These are phyloP conservation scores for Polyporus tsugae DNA, from an alignment of 1,284 basidiomycete genomes.

Conservation along the genomic window DNA sequence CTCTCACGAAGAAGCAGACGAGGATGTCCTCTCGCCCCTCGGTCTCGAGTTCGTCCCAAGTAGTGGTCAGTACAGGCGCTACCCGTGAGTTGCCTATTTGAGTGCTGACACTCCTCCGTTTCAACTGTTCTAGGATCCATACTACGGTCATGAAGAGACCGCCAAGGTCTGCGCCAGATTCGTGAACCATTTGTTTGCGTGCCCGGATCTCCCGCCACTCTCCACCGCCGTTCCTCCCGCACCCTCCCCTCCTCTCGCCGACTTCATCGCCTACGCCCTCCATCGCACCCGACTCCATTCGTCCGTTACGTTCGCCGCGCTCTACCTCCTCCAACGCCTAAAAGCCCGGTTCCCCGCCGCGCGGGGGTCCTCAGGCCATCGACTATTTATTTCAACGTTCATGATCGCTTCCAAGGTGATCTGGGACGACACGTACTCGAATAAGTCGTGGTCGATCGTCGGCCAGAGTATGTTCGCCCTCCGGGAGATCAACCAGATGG, in stretches of 20 bases:
- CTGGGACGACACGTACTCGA: slow-evolving; percentile 95
- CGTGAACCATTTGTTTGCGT: slow-evolving; percentile 82
- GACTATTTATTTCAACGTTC: slow-evolving; percentile 91
- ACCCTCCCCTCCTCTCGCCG: slow-evolving; percentile 67
- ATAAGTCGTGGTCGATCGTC: slow-evolving; percentile 95
- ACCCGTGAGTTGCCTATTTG: background rate
- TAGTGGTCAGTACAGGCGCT: background rate
- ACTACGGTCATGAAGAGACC: slow-evolving; percentile 81
- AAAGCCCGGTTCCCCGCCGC: slow-evolving; percentile 95
- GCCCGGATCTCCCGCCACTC: slow-evolving; percentile 61
- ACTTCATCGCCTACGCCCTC: slow-evolving; percentile 90
- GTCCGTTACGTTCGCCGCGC: slow-evolving; percentile 86
- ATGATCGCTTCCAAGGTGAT: slow-evolving; percentile 96
- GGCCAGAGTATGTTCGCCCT: slow-evolving; percentile 92
- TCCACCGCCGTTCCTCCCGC: slow-evolving; percentile 49
- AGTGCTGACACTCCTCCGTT: background rate
- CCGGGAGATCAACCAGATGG: slow-evolving; percentile 96
- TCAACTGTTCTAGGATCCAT: slow-evolving; percentile 59
- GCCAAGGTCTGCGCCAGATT: slow-evolving; percentile 74
- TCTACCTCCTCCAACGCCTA: slow-evolving; percentile 86
- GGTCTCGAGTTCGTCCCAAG: background rate
- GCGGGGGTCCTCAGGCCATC: slow-evolving; percentile 90
- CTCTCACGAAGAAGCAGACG: background rate
- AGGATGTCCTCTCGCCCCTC: background rate
- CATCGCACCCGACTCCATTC: slow-evolving; percentile 87